Evolutionary conservation across 768 basidiomycete species (phyloP), one percentile per base, ranked within the genome.

Genomic region (Leccinum boreale): DNA sequence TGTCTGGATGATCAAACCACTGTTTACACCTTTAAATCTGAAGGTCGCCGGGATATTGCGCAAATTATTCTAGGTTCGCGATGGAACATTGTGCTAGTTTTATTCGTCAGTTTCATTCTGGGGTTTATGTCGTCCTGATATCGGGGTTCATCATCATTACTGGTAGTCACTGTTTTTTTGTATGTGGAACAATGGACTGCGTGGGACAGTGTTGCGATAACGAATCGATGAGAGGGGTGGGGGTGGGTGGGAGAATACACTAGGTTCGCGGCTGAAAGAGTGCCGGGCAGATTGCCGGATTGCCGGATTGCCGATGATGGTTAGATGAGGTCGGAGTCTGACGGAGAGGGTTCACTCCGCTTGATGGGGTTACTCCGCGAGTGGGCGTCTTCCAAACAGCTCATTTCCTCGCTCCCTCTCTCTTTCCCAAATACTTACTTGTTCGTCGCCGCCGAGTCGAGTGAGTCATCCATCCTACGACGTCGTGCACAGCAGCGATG

Each of bases 11-110:
- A 73, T 74, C 60, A 70, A 71, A 65, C 76, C 75, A 50, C 58
- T 76, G 54, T 66, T 76, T 61, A 66, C 76, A 62, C 77, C 76
- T 56, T 68, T 78, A 64, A 65, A 74, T 65, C 75, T 77, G 70
- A 79, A 72, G 75, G 78, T 79, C 74, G 78, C 78, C 78, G 78
- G 69, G 78, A 74, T 69, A 65, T 67, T 79, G 65, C 74, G 74
- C 68, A 74, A 74, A 67, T 76, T 69, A 61, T 74, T 78, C 55
- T 77, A 70, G 64, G 58, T 53, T 65, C 52, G 6, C 36, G 48
- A 53, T 59, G 58, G 58, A 63, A 55, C 53, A 69, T 63, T 60
- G 56, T 59, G 49, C 39, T 66, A 56, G 59, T 72, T 61, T 62
- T 66, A 36, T 63, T 67, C 50, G 59, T 70, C 60, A 24, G 51